Percentiles rank a stretch among this genome's conserved stretches.
These are phyloP conservation scores for Boletus rufocinnamomeus DNA, from an alignment of 768 basidiomycete species.

Conservation along the genomic window DNA sequence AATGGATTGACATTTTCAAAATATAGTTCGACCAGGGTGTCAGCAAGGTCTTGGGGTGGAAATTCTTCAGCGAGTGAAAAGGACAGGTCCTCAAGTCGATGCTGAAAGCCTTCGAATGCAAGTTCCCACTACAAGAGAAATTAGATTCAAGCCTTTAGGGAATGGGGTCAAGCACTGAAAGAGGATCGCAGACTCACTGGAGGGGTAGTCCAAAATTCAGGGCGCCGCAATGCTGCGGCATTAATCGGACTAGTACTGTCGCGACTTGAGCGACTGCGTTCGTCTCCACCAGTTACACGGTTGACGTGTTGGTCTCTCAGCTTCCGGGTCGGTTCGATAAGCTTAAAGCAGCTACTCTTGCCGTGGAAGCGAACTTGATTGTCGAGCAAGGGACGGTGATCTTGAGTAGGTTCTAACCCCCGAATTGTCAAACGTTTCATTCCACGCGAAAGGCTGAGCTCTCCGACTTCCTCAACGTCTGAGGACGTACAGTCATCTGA, in stretches of 20 bases:
- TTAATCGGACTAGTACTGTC: constrained; percentile 26
- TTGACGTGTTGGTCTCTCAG: constrained; percentile 53
- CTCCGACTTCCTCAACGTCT: constrained; percentile 40
- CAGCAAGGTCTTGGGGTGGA: constrained; percentile 64
- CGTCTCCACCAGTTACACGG: constrained; percentile 32
- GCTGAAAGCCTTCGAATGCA: constrained; percentile 49
- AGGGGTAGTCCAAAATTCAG: constrained; percentile 60
- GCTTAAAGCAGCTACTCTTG: constrained; percentile 56
- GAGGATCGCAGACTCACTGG: constrained; percentile 40
- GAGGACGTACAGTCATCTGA: constrained; percentile 34
- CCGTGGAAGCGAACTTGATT: constrained; percentile 60
- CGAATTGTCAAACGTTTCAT: constrained; percentile 40
- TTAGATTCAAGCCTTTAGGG: background rate
- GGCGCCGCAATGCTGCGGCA: constrained; percentile 38
- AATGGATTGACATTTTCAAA: constrained; percentile 62
- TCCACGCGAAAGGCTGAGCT: constrained; percentile 42
- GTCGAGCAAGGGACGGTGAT: constrained; percentile 34
- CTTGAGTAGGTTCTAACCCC: constrained; percentile 40
- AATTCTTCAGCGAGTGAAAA: constrained; percentile 45
- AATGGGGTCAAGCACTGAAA: background rate
- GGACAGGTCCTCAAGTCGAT: constrained; percentile 30
- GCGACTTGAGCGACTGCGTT: constrained; percentile 16
- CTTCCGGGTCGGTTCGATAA: constrained; percentile 55
- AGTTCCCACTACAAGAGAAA: constrained; percentile 55
- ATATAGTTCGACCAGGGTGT: constrained; percentile 62